Evolutionary conservation across 139 green algal species (phyloP), one percentile per base, ranked within the genome.

Genomic region (Chlorella ohadii): DNA sequence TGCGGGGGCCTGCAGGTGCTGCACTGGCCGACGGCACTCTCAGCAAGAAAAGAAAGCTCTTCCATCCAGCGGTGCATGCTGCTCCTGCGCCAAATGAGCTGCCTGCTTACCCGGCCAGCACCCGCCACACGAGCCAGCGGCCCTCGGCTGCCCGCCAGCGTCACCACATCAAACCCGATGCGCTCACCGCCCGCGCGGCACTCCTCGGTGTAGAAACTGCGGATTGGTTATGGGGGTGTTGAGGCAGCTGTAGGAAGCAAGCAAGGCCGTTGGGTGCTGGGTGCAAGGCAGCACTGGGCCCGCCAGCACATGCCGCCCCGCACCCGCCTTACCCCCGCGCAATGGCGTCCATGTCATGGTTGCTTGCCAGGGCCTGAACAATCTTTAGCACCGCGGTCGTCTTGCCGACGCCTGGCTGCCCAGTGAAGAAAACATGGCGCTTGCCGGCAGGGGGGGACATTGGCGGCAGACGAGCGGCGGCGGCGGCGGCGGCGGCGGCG

Each of bases 401-500:
- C 28, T 91, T 90, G 38, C 82, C 88, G 9, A 82, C n/a, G 1
- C 88, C 85, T 33, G 82, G 88, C 5, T 25, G 31, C 0, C 88
- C 88, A 25, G 88, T 90, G 0, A 91, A 36, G 41, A 91, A 91
- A 9, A 88, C 64, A 61, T 91, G 81, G 67, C 67, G 51, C 51
- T 59, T 59, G 51, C 51, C 51, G 51, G 51, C 51, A 59, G 51
- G 51, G 51, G 51, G 51, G 51, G 51, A 9, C 51, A 13, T 13
- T 13, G 51, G 11, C 51, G 22, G 19, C 15, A 4, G 51, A 9
- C 3, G 51, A 59, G 51, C 51, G 51, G 51, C 51, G 51, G 51
- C 51, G 51, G 51, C 51, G 51, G 51, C 51, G 51, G 51, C 51
- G 11, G 51, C 51, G 15, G 51, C 51, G 51, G 51, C 51, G 15